Evolutionary conservation across 2,329 filamentous ascomycete species (phyloP).

Genomic region (Sporothrix sp.): DNA sequence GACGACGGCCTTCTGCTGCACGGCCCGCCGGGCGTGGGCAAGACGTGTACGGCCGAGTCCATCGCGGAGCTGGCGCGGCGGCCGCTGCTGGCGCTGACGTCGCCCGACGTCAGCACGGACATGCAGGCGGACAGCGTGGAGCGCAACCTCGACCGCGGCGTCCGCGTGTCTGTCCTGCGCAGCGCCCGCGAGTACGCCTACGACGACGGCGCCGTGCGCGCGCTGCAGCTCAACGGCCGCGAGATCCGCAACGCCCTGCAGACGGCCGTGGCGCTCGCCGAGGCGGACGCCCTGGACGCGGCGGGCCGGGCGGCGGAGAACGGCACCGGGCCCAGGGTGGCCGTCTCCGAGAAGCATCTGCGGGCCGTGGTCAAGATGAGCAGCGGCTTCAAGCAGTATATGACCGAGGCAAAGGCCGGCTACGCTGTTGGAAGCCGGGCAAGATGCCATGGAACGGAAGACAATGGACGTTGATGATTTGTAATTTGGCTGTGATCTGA

Average conservation of each 20-base stretch:
- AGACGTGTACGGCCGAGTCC: slow-evolving; percentile 46
- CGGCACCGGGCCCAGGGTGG: slow-evolving; percentile 19
- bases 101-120: slow-evolving; percentile 37
- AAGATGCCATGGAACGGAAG: too few relatives aligned
- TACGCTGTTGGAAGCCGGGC: not conserved
- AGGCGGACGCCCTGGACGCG: slow-evolving; percentile 18
- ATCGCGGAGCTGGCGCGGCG: slow-evolving; percentile 41
- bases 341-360: slow-evolving; percentile 27
- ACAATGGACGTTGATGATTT: too few relatives aligned
- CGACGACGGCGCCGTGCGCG: slow-evolving; percentile 27
- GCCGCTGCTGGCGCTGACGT: slow-evolving; percentile 42
- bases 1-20: slow-evolving; percentile 22
- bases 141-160: slow-evolving; percentile 32
- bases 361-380: slow-evolving; percentile 31
- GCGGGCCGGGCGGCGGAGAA: slow-evolving; percentile 20
- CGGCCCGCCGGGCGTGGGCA: slow-evolving; percentile 32
- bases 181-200: slow-evolving; percentile 32
- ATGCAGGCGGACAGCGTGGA: slow-evolving; percentile 29
- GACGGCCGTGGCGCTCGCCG: slow-evolving; percentile 32
- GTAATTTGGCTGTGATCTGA: too few relatives aligned
- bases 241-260: slow-evolving; percentile 25
- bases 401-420: slow-evolving; percentile 12
- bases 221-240: slow-evolving; percentile 32
- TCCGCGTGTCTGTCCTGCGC: slow-evolving; percentile 29
- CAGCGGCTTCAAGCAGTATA: slow-evolving; percentile 28